A percentile compares a stretch with the other conserved stretches of the same genome.
Conservation (phyloP, 345 rosid genomes). For the Eucalyptus erythrocorys region DNA sequence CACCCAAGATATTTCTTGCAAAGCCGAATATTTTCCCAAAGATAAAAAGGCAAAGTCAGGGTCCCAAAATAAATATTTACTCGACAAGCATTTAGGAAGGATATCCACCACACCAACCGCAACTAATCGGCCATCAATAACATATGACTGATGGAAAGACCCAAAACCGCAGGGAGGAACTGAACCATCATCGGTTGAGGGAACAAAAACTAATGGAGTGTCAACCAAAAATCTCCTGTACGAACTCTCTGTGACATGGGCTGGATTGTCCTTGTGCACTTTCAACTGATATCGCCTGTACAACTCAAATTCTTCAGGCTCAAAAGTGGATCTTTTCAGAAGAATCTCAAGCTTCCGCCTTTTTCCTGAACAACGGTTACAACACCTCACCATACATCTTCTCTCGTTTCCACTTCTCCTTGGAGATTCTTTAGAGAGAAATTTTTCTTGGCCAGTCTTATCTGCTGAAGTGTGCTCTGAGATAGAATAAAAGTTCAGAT, state of each 20-base stretch:
- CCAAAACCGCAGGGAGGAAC: constrained; percentile 88
- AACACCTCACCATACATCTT: constrained; percentile 16
- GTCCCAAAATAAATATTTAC: constrained; percentile 96
- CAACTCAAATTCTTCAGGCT: constrained; percentile 74
- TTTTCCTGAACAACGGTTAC: constrained; percentile 15
- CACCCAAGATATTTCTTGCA: constrained; percentile 83
- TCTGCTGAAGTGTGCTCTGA: constrained; percentile 11
- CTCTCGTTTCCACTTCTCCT: constrained; percentile 21
- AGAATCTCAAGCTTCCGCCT: constrained; percentile 63
- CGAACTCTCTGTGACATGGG: constrained; percentile 37
- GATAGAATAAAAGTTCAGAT: constrained; percentile 54
- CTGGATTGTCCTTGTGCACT: constrained; percentile 72
- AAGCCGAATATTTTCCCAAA: constrained; percentile 80
- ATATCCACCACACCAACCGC: constrained; percentile 94
- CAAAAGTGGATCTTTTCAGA: constrained; percentile 81
- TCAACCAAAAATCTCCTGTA: constrained; percentile 78
- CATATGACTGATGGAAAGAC: constrained; percentile 92
- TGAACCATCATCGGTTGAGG: constrained; percentile 43
- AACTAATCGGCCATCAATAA: constrained; percentile 69
- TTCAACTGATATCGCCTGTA: constrained; percentile 74
- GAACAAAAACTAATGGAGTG: constrained; percentile 63
- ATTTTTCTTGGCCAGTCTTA: constrained; percentile 12
- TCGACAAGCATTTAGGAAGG: constrained; percentile 90
- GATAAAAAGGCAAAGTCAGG: constrained; percentile 89
- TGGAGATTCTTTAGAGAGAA: constrained; percentile 26